Conservation (phyloP, 257 asterid species). For the Forsythia viridissima region DNA sequence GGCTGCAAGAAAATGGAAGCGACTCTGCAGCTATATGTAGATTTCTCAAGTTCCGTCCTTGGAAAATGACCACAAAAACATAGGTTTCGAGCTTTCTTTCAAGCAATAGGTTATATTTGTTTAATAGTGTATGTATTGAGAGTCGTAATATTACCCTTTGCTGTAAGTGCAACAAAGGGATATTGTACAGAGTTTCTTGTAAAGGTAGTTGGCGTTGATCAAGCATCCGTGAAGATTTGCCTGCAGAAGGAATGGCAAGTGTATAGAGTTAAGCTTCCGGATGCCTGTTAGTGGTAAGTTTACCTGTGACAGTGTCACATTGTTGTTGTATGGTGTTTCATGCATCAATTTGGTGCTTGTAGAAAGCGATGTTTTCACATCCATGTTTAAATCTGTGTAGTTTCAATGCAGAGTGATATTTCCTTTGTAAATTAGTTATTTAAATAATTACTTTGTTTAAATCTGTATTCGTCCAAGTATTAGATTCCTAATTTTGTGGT, state of each 20-base stretch:
- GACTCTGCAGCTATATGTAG: conserved; percentile 28
- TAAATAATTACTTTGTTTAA: too few species aligned
- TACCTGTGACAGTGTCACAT: neutral
- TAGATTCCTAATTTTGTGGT: too few species aligned
- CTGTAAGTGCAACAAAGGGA: neutral
- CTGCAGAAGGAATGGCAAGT: conserved; percentile 14
- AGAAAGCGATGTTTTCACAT: conserved; percentile 18
- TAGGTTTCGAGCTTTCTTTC: neutral
- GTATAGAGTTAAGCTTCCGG: conserved; percentile 38
- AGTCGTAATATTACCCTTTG: conserved; percentile 10
- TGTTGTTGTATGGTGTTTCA: neutral
- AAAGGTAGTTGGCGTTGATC: neutral
- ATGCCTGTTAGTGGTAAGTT: conserved; percentile 16
- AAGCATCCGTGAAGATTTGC: conserved; percentile 35
- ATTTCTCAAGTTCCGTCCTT: neutral
- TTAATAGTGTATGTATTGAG: conserved; percentile 2
- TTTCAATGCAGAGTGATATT: neutral
- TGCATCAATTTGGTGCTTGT: conserved; percentile 34
- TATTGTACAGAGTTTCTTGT: conserved; percentile 22
- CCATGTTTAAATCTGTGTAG: conserved; percentile 12
- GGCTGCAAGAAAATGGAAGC: conserved; percentile 48
- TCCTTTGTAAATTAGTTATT: neutral
- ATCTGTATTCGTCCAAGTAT: too few species aligned
- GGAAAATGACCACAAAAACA: neutral
- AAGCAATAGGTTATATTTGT: neutral